phyloP scores from a whole-genome alignment of 495 filamentous ascomycete genomes.

The Penicillium waksmanii region DNA sequence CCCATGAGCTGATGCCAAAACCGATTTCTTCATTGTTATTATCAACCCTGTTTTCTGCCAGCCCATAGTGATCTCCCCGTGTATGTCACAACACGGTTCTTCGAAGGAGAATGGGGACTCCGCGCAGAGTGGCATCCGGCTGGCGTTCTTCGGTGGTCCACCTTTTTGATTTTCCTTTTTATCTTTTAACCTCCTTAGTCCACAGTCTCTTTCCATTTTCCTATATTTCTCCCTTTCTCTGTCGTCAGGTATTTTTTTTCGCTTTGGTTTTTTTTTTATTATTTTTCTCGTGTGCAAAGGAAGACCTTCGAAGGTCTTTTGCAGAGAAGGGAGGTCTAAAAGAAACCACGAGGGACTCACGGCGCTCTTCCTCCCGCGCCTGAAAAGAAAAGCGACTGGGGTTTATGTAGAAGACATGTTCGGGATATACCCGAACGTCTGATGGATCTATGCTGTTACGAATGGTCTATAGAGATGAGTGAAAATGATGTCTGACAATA shows the following conservation, averaged over 20 bases:
- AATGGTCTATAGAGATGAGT: slow-evolving; percentile 52
- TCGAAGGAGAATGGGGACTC: slow-evolving; percentile 38
- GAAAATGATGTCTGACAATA: slow-evolving; percentile 36
- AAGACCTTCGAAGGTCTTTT: slow-evolving; percentile 17
- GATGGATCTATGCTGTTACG: slow-evolving; percentile 53
- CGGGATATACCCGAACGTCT: slow-evolving; percentile 19
- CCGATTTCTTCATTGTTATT: slow-evolving; percentile 40
- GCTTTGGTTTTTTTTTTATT: slow-evolving; percentile 12
- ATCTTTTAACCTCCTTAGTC: slow-evolving; percentile 36
- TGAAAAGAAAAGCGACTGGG: slow-evolving; percentile 20
- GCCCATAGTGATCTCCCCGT: slow-evolving; percentile 45
- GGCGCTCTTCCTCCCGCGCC: slow-evolving; percentile 12
- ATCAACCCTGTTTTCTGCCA: slow-evolving; percentile 42
- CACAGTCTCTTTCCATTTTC: slow-evolving; percentile 30
- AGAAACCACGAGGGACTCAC: slow-evolving; percentile 12
- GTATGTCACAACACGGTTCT: slow-evolving; percentile 42
- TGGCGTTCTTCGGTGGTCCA: slow-evolving; percentile 55
- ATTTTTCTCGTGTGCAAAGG: slow-evolving; percentile 17
- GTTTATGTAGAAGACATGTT: slow-evolving; percentile 28
- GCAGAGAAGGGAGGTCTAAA: slow-evolving; percentile 19
- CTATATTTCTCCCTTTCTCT: slow-evolving; percentile 17
- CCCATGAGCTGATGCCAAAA: slow-evolving; percentile 36
- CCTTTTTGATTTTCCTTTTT: slow-evolving; percentile 42
- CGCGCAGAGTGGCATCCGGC: slow-evolving; percentile 54
- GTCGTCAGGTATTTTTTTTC: slow-evolving; percentile 10